A percentile compares a stretch with the other conserved stretches of the same genome.
These are phyloP conservation scores for Fusarium sp. DNA, from an alignment of 2,329 filamentous ascomycete species.

Conservation along the genomic window DNA sequence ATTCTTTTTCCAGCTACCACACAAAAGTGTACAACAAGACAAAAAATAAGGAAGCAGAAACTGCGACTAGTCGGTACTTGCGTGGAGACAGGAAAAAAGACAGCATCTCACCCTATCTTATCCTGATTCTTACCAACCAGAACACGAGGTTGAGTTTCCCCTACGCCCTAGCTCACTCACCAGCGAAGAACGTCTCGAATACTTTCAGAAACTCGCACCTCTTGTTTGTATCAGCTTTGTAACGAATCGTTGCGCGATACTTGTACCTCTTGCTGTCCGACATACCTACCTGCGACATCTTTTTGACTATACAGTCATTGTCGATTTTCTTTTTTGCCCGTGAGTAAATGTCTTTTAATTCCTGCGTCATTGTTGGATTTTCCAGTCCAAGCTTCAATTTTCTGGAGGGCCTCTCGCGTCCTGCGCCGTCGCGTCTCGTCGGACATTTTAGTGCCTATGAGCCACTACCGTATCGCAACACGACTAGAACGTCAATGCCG, in stretches of 20 bases:
- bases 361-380: conserved; percentile 23
- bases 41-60: conserved; percentile 5
- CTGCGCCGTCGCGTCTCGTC: conserved; percentile 30
- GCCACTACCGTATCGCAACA: background rate
- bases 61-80: conserved; percentile 25
- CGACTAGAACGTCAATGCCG: background rate
- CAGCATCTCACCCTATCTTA: conserved; percentile 23
- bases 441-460: background rate
- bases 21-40: background rate
- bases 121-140: conserved; percentile 37
- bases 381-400: conserved; percentile 14
- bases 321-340: conserved; percentile 50
- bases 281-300: conserved; percentile 3
- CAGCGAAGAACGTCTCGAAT: conserved; percentile 40
- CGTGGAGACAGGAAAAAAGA: conserved; percentile 32
- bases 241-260: conserved; percentile 40
- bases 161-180: conserved; percentile 30
- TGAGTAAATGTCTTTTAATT: conserved; percentile 48
- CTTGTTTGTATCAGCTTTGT: conserved; percentile 45
- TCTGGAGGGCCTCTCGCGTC: conserved; percentile 31
- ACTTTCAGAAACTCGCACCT: conserved; percentile 38
- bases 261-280: conserved; percentile 42
- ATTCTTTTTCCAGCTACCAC: background rate
- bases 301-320: conserved; percentile 44
- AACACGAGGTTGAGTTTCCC: conserved; percentile 28